phyloP scores from a whole-genome alignment of 2,329 filamentous ascomycete genomes.

The Ciborinia camelliae region DNA sequence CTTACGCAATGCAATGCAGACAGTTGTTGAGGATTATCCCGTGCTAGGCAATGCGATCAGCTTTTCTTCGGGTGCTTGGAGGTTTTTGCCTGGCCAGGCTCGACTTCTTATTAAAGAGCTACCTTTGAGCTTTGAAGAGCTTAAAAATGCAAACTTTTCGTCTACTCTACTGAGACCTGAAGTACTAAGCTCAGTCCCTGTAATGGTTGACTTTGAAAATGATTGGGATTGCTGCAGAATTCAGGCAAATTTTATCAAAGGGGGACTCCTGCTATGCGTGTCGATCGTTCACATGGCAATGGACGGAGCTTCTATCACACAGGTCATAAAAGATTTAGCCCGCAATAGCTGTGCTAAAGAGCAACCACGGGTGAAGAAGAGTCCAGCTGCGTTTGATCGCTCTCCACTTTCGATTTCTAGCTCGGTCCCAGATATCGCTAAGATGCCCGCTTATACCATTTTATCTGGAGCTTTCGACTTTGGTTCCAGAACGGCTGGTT shows the following conservation, averaged over 20 bases:
- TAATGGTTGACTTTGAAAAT: background rate
- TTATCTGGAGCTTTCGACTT: too few relatives aligned
- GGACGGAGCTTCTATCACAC: background rate
- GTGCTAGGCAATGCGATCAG: background rate
- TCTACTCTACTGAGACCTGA: background rate
- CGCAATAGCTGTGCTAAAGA: background rate
- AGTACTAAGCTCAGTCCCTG: background rate
- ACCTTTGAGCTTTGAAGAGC: background rate
- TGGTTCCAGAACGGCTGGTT: background rate
- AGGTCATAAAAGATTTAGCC: background rate
- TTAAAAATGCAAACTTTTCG: background rate
- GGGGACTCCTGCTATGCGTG: background rate
- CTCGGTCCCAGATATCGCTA: background rate
- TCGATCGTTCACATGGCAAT: background rate
- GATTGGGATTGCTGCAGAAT: conserved; percentile 4
- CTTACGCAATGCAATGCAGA: background rate
- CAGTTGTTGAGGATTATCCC: background rate
- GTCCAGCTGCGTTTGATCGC: background rate
- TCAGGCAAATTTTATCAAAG: conserved; percentile 3
- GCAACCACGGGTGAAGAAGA: background rate
- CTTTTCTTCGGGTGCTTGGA: background rate
- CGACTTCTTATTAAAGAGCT: background rate
- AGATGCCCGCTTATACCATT: background rate
- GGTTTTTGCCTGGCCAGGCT: background rate
- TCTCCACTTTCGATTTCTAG: background rate